Conservation (phyloP, 352 stramenopile species). For the Phytophthora aleatoria region DNA sequence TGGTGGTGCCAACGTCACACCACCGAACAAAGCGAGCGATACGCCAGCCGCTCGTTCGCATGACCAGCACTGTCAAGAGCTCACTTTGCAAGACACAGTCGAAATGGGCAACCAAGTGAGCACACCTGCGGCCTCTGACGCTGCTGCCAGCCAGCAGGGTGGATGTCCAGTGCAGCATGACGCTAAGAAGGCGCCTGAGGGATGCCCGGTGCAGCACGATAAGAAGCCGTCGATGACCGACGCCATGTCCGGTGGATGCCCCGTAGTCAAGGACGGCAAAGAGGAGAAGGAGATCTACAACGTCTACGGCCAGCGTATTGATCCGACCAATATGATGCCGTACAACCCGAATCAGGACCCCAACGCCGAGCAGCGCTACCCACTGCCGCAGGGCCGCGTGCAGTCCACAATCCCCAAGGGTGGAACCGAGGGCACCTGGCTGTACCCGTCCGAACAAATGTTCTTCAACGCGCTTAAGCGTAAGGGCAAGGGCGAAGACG, state of each 20-base stretch:
- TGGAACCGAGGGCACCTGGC: constrained; percentile 94
- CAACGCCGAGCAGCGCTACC: constrained; percentile 87
- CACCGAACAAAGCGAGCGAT: constrained; percentile 4
- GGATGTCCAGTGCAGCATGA: constrained; percentile 68
- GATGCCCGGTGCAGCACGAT: constrained; percentile 72
- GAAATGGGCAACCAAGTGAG: constrained; percentile 77
- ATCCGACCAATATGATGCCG: constrained; percentile 99
- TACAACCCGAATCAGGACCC: constrained; percentile 95
- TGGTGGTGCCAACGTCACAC: background rate
- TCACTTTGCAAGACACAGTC: constrained; percentile 14
- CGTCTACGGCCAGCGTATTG: constrained; percentile 96
- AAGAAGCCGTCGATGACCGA: constrained; percentile 28
- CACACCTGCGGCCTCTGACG: constrained; percentile 26
- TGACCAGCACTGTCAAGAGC: constrained; percentile 2
- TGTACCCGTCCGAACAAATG: constrained; percentile 99
- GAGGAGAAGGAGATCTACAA: constrained; percentile 91
- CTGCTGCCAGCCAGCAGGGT: constrained; percentile 15
- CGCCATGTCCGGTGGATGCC: constrained; percentile 51
- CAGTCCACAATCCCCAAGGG: constrained; percentile 97
- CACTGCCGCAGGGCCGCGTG: constrained; percentile 93
- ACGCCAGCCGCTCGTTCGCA: constrained; percentile 20
- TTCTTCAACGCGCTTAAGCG: constrained; percentile 98
- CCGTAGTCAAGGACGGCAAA: constrained; percentile 49
- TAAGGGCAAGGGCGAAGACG: constrained; percentile 98
- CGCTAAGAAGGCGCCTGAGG: constrained; percentile 28